Evolutionary conservation across 208 protist genomes (phyloP).

Genomic region (Trypanosoma caninum): DNA sequence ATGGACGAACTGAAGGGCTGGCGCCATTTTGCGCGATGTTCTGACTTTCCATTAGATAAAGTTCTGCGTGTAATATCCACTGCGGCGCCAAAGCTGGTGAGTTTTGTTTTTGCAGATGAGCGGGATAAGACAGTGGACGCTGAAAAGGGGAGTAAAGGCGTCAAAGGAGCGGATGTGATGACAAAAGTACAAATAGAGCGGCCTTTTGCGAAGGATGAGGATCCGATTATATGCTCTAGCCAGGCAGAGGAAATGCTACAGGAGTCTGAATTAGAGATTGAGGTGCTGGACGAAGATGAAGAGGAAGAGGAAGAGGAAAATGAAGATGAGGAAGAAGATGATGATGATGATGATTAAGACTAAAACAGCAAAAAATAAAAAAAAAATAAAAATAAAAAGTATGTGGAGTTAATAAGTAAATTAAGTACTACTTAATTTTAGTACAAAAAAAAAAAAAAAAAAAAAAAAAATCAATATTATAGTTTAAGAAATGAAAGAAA

Average conservation of each 20-base stretch:
- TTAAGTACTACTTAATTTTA: not conserved
- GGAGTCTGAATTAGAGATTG: conserved; percentile 72
- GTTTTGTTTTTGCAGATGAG: conserved; percentile 87
- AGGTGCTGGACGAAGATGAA: conserved; percentile 59
- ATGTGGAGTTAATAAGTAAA: not conserved
- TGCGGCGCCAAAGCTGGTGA: conserved; percentile 50
- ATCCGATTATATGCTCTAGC: conserved; percentile 69
- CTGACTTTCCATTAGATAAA: conserved; percentile 73
- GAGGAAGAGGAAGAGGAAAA: conserved; percentile 36
- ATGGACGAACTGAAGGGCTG: conserved; percentile 92
- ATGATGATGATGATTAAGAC: conserved; percentile 5
- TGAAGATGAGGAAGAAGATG: not conserved
- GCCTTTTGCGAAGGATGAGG: conserved; percentile 70
- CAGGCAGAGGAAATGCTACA: conserved; percentile 47
- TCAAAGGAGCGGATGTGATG: not conserved
- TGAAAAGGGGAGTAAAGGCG: not conserved
- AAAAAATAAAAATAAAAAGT: not conserved
- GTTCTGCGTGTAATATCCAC: conserved; percentile 56
- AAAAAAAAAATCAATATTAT: conserved; percentile 6
- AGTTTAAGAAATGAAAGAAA: too few relatives aligned
- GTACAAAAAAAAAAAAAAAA: not conserved
- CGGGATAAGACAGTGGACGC: conserved; percentile 60
- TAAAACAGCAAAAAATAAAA: conserved; percentile 5
- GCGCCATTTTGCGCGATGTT: conserved; percentile 65
- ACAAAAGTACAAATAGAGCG: conserved; percentile 53